Evolutionary conservation across 2,329 filamentous ascomycete genomes (phyloP).

Genomic region (Exophiala calicioides): DNA sequence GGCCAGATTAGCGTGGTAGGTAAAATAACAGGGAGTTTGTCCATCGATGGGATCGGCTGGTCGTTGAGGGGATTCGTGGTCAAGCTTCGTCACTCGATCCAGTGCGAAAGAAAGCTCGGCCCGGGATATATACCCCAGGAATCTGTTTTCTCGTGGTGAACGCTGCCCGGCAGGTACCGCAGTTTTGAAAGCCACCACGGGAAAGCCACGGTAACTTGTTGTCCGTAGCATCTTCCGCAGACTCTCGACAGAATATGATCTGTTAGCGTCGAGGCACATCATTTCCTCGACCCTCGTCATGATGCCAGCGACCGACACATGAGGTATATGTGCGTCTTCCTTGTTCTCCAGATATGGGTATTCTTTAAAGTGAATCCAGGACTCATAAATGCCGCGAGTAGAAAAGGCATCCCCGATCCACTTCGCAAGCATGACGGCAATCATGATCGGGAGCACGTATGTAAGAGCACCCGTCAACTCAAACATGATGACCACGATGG

Average conservation of each 20-base stretch:
- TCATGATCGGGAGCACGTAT: constrained; percentile 98
- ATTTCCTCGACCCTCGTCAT: constrained; percentile 94
- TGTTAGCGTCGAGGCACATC: constrained; percentile 74
- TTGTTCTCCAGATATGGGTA: constrained; percentile 95
- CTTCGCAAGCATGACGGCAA: constrained; percentile 96
- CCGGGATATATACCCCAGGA: constrained; percentile 92
- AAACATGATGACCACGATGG: constrained; percentile 99
- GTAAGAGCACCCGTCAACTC: constrained; percentile 94
- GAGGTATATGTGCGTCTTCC: constrained; percentile 74
- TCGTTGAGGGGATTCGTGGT: constrained; percentile 38
- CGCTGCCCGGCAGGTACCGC: constrained; percentile 5
- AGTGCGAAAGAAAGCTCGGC: constrained; percentile 85
- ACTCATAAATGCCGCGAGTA: constrained; percentile 91
- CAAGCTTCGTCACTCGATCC: constrained; percentile 53
- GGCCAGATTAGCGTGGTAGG: constrained; percentile 78
- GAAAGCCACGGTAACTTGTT: constrained; percentile 85
- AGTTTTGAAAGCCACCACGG: constrained; percentile 61
- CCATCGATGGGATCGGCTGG: constrained; percentile 46
- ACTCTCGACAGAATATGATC: constrained; percentile 80
- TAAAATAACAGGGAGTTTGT: constrained; percentile 69
- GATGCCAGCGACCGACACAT: constrained; percentile 80
- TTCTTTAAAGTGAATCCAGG: constrained; percentile 94
- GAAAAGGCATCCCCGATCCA: constrained; percentile 97
- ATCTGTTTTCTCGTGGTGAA: constrained; percentile 53
- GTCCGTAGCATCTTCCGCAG: constrained; percentile 70